Conservation (phyloP, 1,139 yeast species). For the Geotrichum candidum region DNA sequence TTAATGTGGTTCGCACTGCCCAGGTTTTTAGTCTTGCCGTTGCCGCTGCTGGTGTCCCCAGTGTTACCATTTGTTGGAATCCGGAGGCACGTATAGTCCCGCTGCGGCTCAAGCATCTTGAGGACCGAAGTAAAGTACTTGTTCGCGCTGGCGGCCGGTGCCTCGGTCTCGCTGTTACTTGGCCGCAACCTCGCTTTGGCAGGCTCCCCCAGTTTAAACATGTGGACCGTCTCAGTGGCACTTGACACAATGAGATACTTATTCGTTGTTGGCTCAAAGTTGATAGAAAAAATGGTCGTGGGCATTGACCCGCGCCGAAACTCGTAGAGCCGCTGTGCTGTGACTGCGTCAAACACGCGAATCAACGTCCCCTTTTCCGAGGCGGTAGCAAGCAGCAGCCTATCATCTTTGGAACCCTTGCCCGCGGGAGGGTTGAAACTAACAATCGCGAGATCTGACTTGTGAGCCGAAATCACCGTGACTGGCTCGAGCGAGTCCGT, state of each 20-base stretch:
- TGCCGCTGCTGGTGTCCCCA: too few species aligned
- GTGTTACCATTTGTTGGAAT: too few species aligned
- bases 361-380: slow-evolving; percentile 93
- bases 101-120: too few species aligned
- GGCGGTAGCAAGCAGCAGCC: slow-evolving; percentile 81
- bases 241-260: slow-evolving; percentile 72
- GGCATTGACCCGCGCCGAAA: slow-evolving; percentile 94
- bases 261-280: slow-evolving; percentile 69
- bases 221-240: slow-evolving; percentile 89
- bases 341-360: slow-evolving; percentile 73
- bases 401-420: slow-evolving; percentile 44
- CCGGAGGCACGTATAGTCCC: too few species aligned
- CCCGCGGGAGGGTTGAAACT: slow-evolving; percentile 45
- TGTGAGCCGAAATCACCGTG: slow-evolving; percentile 90
- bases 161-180: too few species aligned
- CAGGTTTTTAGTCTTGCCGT: too few species aligned
- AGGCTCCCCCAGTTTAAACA: slow-evolving; percentile 48
- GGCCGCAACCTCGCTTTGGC: too few species aligned
- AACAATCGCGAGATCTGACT: slow-evolving; percentile 73
- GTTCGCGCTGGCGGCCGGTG: too few species aligned
- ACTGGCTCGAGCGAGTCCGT: slow-evolving; percentile 71
- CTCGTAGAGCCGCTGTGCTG: slow-evolving; percentile 78
- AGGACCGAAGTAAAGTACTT: too few species aligned
- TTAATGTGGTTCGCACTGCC: too few species aligned
- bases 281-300: slow-evolving; percentile 73